A percentile compares a stretch with the other conserved stretches of the same genome.
Conservation (phyloP, 75 land plant species). For the Sequoiadendron giganteum region DNA sequence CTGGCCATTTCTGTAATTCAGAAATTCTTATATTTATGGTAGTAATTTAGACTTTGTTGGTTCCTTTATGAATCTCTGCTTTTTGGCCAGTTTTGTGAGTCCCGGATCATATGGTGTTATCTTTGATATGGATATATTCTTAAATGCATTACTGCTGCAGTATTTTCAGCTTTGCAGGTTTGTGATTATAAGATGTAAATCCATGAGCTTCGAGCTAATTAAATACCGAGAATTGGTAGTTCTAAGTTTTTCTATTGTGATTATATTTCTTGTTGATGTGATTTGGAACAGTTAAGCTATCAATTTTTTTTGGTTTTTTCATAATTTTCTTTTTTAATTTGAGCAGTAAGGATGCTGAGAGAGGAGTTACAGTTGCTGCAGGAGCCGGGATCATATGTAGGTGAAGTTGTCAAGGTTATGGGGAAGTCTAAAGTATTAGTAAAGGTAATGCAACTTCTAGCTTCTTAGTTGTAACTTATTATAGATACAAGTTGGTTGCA, state of each 20-base stretch:
- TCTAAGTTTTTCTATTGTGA: not conserved
- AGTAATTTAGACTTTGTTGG: not conserved
- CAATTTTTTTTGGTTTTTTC: not conserved
- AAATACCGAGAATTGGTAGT: not conserved
- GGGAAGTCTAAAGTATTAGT: conserved; percentile 92
- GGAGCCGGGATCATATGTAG: conserved; percentile 97
- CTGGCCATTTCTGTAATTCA: not conserved
- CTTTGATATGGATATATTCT: not conserved
- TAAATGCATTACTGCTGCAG: not conserved
- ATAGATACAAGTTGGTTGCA: not conserved
- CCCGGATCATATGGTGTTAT: not conserved
- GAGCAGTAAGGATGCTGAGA: conserved; percentile 71
- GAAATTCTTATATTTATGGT: not conserved
- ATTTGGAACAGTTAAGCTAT: not conserved
- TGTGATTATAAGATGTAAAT: not conserved
- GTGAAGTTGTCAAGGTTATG: conserved; percentile 97
- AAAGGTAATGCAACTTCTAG: conserved; percentile 48
- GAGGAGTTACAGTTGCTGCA: conserved; percentile 93
- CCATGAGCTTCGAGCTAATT: not conserved
- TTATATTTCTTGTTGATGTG: not conserved
- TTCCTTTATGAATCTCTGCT: not conserved
- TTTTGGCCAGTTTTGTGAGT: not conserved
- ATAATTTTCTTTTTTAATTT: not conserved
- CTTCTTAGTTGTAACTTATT: not conserved
- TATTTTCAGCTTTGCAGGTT: not conserved